Conservation (phyloP, 306 rosid species). For the Delonix regia region DNA sequence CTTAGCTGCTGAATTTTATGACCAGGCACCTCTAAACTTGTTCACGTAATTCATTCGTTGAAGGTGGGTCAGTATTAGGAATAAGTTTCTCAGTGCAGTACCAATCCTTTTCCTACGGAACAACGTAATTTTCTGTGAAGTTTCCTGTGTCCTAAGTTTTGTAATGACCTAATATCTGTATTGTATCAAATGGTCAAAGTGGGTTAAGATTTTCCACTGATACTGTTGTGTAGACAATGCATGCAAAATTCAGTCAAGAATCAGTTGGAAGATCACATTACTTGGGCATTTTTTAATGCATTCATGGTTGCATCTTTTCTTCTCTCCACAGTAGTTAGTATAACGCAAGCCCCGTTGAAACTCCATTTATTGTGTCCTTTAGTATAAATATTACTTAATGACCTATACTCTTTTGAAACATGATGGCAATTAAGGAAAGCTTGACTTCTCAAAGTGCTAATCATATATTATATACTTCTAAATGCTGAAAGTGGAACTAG, state of each 20-base stretch:
- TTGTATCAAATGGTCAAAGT: slow-evolving; percentile 34
- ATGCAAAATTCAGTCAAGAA: slow-evolving; percentile 28
- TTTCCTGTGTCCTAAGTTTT: not conserved
- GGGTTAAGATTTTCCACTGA: not conserved
- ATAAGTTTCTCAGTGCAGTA: not conserved
- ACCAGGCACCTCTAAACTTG: not conserved
- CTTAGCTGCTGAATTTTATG: slow-evolving; percentile 9
- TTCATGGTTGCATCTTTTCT: not conserved
- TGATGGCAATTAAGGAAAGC: not conserved
- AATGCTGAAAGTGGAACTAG: no score
- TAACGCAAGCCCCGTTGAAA: not conserved
- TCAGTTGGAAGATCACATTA: slow-evolving; percentile 16
- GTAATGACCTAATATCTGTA: not conserved
- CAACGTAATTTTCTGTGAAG: slow-evolving; percentile 26
- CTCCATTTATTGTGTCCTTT: not conserved
- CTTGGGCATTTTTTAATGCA: slow-evolving; percentile 15
- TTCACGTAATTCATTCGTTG: slow-evolving; percentile 22
- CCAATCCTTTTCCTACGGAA: not conserved
- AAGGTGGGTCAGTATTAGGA: not conserved
- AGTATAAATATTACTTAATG: not conserved
- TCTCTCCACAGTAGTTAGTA: slow-evolving; percentile 2
- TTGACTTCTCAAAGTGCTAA: slow-evolving; percentile 35
- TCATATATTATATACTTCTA: not conserved
- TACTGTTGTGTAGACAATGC: slow-evolving; percentile 11
- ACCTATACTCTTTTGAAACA: slow-evolving; percentile 12